Evolutionary conservation across 768 basidiomycete species (phyloP), one percentile per base, ranked within the genome.

Genomic region (Lactarius akahatsu): DNA sequence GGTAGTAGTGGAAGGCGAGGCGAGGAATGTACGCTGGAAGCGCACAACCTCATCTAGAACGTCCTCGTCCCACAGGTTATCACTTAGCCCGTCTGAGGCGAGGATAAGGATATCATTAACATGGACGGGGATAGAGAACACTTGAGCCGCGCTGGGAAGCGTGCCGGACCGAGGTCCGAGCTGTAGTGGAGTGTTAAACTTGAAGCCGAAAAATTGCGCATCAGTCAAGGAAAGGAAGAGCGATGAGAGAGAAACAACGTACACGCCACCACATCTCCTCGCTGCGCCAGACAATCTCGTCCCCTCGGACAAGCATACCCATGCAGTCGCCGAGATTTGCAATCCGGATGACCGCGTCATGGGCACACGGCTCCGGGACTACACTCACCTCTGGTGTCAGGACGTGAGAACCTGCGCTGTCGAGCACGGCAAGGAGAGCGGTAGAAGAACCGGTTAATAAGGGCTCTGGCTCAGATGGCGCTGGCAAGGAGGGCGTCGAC

Each of bases 221-320:
- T 59, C 26, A 28, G 62, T 70, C 61, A 63, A 52, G 18, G 15
- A 47, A 20, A 11, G n/a, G 28, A 55, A 61, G 34, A 61, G 43
- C 45, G 61, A 41, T 20, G 20, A 45, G 63, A 23, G n/a, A 28
- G 3, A 26, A 28, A 50, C 26, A 36, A 80, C 86, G 74, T 72
- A 86, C 86, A 16, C 82, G 83, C 84, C 93, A 94, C 86, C 94
- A 95, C 92, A 96, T 96, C 76, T 97, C 96, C 52, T 91, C 85
- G 58, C 88, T 91, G 38, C 94, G 82, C 88, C 94, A 97, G 1
- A 87, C 85, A 54, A 97, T 86, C 62, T 85, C 80, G 55, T 90
- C 85, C 7, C 84, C 88, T 2, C 95, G 85, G 23, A 98, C 86
- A 26, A 97, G 82, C 83, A 92, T 89, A 28, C 88, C 88, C 84